phyloP scores from a whole-genome alignment of 768 basidiomycete species.

The Pulveroboletus sp. region DNA sequence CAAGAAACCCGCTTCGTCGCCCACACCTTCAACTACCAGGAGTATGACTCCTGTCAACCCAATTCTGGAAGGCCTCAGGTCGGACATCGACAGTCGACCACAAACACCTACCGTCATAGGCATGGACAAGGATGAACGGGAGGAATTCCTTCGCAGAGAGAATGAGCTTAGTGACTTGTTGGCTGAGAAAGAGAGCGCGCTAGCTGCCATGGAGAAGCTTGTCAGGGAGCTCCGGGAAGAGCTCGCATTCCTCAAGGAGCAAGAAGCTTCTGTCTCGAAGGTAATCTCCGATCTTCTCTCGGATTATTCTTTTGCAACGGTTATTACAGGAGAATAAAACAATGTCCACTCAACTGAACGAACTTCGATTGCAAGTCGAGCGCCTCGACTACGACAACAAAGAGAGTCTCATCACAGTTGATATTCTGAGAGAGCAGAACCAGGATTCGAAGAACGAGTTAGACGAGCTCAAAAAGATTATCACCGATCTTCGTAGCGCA shows the following conservation, averaged over 20 bases:
- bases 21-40: slow-evolving; percentile 61
- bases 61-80: slow-evolving; percentile 62
- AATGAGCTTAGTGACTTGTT: slow-evolving; percentile 93
- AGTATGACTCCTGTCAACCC: slow-evolving; percentile 77
- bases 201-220: slow-evolving; percentile 78
- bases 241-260: slow-evolving; percentile 84
- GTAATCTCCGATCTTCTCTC: slow-evolving; percentile 35
- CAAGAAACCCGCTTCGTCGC: slow-evolving; percentile 50
- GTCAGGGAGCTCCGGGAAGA: slow-evolving; percentile 89
- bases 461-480: slow-evolving; percentile 81
- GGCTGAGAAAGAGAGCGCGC: slow-evolving; percentile 84
- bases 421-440: slow-evolving; percentile 94
- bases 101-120: slow-evolving; percentile 88
- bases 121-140: slow-evolving; percentile 93
- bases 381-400: slow-evolving; percentile 94
- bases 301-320: slow-evolving; percentile 4
- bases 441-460: slow-evolving; percentile 80
- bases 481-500: slow-evolving; percentile 71
- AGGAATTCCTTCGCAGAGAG: slow-evolving; percentile 94
- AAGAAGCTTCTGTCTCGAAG: slow-evolving; percentile 74
- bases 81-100: slow-evolving; percentile 77
- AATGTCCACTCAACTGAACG: slow-evolving; percentile 91
- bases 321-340: slow-evolving; percentile 79
- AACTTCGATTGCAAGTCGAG: slow-evolving; percentile 87
- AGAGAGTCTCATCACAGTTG: slow-evolving; percentile 87